Evolutionary conservation across 768 basidiomycete genomes (phyloP).

Genomic region (Russula ochroleuca): DNA sequence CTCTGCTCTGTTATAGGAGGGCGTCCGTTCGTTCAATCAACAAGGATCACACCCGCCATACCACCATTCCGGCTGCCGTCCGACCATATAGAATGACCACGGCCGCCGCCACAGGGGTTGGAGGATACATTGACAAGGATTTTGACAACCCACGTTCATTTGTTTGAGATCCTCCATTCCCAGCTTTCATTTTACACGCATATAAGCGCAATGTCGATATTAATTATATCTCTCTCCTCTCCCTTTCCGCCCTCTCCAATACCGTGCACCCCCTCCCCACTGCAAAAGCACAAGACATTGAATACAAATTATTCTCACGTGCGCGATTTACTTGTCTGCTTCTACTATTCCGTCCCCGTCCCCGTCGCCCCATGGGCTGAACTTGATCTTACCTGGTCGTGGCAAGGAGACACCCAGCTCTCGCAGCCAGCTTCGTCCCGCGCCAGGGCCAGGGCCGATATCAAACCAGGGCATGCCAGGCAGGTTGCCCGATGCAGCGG

Average conservation of each 20-base stretch:
- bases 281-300: conserved; percentile 12
- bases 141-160: not conserved
- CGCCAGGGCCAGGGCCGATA: conserved; percentile 21
- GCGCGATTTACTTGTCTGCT: conserved; percentile 16
- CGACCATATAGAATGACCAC: too few species aligned
- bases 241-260: not conserved
- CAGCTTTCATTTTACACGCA: not conserved
- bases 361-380: conserved; percentile 82
- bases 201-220: conserved; percentile 14
- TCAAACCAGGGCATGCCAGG: conserved; percentile 29
- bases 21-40: too few species aligned
- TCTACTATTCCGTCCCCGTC: conserved; percentile 34
- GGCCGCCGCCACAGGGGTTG: not conserved
- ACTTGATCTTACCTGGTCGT: conserved; percentile 62
- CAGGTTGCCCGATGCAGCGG: not conserved
- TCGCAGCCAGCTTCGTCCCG: conserved; percentile 63
- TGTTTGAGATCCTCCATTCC: not conserved
- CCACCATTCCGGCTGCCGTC: too few species aligned
- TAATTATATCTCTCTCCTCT: conserved; percentile 4
- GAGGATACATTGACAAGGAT: too few species aligned
- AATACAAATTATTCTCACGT: conserved; percentile 17
- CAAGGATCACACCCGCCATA: too few species aligned
- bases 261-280: not conserved
- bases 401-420: conserved; percentile 43
- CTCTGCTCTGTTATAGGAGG: too few species aligned